Conservation (phyloP, 768 basidiomycete species). For the Lyophyllum decastes region DNA sequence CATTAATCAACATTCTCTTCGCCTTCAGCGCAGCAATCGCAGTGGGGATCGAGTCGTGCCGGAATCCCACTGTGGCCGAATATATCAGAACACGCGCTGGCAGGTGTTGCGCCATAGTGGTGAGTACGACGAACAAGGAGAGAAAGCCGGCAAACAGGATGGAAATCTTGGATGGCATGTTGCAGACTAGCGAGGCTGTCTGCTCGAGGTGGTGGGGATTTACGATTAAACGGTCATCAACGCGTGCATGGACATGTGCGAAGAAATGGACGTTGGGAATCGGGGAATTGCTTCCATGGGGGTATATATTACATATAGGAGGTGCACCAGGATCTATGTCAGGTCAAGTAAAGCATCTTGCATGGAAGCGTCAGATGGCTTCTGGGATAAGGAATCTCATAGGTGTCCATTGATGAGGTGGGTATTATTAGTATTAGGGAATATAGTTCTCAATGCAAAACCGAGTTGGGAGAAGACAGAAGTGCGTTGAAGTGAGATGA, state of each 20-base stretch:
- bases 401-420: neutral
- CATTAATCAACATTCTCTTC: conserved; percentile 44
- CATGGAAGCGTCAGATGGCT: too few species aligned
- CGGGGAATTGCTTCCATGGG: too few species aligned
- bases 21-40: conserved; percentile 58
- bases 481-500: neutral
- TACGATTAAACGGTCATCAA: too few species aligned
- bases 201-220: too few species aligned
- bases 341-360: too few species aligned
- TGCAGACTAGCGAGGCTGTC: neutral
- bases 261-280: too few species aligned
- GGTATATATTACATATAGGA: too few species aligned
- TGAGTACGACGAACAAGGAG: neutral
- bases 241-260: too few species aligned
- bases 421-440: conserved; percentile 20
- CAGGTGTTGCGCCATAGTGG: conserved; percentile 6
- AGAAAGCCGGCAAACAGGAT: neutral
- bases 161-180: neutral
- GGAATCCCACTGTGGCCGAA: conserved; percentile 59
- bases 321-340: too few species aligned
- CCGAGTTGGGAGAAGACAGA: neutral
- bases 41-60: conserved; percentile 77
- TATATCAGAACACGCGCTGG: conserved; percentile 56
- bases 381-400: too few species aligned
- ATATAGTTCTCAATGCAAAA: conserved; percentile 6